A percentile compares a stretch with the other conserved stretches of the same genome.
Conservation (phyloP, 2,329 filamentous ascomycete genomes). For the Claviceps maximensis region DNA sequence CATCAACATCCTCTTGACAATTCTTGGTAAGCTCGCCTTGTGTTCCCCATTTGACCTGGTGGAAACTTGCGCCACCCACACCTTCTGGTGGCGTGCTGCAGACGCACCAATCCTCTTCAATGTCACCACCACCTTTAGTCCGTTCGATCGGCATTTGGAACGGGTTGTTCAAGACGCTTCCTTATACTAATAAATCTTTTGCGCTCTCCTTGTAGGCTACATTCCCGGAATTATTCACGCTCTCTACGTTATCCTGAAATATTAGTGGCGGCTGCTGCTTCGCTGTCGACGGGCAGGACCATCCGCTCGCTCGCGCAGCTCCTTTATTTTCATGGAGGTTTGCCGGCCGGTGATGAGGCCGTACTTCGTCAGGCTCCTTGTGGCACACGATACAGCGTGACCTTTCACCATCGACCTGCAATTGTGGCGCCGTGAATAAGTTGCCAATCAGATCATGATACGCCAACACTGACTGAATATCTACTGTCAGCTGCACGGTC, state of each 20-base stretch:
- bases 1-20: conserved; percentile 85
- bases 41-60: not conserved
- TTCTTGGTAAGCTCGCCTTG: conserved; percentile 38
- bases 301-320: not conserved
- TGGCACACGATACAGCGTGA: not conserved
- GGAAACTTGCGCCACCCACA: not conserved
- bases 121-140: no score
- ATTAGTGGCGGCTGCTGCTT: not conserved
- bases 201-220: conserved; percentile 26
- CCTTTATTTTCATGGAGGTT: not conserved
- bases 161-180: no score
- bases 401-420: not conserved
- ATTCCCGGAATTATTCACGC: conserved; percentile 85
- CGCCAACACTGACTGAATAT: not conserved
- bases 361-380: not conserved
- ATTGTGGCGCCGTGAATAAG: not conserved
- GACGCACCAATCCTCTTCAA: not conserved
- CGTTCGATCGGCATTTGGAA: no score
- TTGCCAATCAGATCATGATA: not conserved
- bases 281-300: not conserved
- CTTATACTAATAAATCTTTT: not conserved
- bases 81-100: not conserved
- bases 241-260: conserved; percentile 61
- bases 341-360: not conserved
- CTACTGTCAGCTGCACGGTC: not conserved